Conservation (phyloP, 306 rosid species). For the Cucurbita argyrosperma region DNA sequence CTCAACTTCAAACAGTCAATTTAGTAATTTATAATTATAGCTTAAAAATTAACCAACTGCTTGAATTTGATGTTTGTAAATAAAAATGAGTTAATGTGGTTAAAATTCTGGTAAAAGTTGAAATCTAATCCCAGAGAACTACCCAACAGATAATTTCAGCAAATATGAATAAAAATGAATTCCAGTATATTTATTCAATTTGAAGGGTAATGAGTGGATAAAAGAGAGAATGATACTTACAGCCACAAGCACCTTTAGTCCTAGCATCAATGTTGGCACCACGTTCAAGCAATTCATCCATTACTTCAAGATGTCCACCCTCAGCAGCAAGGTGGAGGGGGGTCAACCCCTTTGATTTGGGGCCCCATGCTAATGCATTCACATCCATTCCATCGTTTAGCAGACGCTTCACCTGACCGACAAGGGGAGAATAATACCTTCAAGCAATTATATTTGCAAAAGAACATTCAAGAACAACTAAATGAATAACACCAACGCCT, state of each 20-base stretch:
- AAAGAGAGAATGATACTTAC: constrained; percentile 28
- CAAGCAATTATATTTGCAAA: background rate
- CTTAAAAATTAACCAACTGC: background rate
- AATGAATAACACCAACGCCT: background rate
- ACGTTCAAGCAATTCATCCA: constrained; percentile 92
- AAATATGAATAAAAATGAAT: background rate
- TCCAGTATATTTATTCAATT: background rate
- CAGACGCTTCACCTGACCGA: constrained; percentile 61
- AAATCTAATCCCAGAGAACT: background rate
- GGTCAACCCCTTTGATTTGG: constrained; percentile 78
- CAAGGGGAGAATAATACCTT: background rate
- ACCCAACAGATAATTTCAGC: background rate
- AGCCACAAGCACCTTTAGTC: constrained; percentile 91
- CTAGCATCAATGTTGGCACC: constrained; percentile 95
- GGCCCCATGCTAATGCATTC: constrained; percentile 77
- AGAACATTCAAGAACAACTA: background rate
- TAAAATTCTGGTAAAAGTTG: background rate
- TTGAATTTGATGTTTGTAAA: background rate
- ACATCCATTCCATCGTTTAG: constrained; percentile 84
- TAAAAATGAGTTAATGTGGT: background rate
- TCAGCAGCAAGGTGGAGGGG: constrained; percentile 97
- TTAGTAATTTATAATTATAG: background rate
- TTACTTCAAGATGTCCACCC: constrained; percentile 82
- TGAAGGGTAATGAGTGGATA: background rate
- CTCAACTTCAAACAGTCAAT: background rate